Evolutionary conservation across 2,329 filamentous ascomycete species (phyloP).

Genomic region (Fusarium bactridioides): DNA sequence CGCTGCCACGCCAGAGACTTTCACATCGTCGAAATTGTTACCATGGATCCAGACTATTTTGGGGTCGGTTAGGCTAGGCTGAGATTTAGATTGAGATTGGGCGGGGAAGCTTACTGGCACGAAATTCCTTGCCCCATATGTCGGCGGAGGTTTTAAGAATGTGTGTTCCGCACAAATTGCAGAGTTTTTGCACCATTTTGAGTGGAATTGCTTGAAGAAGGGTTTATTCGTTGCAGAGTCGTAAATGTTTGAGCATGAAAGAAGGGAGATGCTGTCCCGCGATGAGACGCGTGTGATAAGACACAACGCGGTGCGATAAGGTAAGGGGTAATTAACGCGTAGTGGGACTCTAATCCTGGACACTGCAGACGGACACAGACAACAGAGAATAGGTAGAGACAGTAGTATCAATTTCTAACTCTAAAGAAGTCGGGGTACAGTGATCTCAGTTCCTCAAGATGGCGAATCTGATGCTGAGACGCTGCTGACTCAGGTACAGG

Average conservation of each 20-base stretch:
- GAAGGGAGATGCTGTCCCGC: background rate
- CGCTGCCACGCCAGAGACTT: conserved; percentile 12
- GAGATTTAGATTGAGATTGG: no score
- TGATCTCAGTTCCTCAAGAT: conserved; percentile 76
- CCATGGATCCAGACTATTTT: conserved; percentile 10
- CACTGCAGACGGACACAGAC: background rate
- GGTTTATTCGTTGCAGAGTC: background rate
- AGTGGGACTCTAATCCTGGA: background rate
- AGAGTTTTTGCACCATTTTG: background rate
- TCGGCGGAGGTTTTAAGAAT: background rate
- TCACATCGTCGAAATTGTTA: background rate
- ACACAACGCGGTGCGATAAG: background rate
- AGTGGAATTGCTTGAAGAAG: accelerated
- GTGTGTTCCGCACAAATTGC: conserved; percentile 1
- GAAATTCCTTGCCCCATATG: conserved; percentile 11
- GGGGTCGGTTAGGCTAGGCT: background rate
- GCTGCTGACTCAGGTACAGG: conserved; percentile 68
- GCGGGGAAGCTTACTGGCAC: conserved; percentile 5
- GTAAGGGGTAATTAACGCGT: background rate
- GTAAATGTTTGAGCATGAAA: accelerated
- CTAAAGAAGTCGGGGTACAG: conserved; percentile 89
- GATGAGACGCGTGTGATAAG: background rate
- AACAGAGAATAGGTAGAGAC: background rate
- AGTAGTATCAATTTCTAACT: background rate
- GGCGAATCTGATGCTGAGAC: conserved; percentile 76